Evolutionary conservation across 2,329 filamentous ascomycete genomes (phyloP).

Genomic region (Fusarium albosuccineum): DNA sequence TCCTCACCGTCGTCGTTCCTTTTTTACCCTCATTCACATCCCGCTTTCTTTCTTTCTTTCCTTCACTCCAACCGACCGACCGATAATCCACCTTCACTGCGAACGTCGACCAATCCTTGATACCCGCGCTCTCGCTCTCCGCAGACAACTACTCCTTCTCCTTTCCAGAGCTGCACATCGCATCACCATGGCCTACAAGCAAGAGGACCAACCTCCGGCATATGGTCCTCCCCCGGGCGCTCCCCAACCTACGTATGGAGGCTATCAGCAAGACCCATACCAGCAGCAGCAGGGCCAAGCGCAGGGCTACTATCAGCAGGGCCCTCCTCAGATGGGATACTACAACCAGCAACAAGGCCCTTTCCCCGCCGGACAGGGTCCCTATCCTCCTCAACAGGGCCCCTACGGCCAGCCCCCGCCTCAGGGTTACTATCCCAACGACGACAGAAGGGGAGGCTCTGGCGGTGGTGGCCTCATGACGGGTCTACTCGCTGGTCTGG

Average conservation of each 20-base stretch:
- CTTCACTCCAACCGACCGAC: slow-evolving; percentile 10
- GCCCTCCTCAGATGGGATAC: slow-evolving; percentile 49
- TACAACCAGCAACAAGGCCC: slow-evolving; percentile 50
- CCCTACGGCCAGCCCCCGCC: slow-evolving; percentile 53
- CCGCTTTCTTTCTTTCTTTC: slow-evolving; percentile 8
- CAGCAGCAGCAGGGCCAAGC: slow-evolving; percentile 41
- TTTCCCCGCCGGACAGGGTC: slow-evolving; percentile 51
- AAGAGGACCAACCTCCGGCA: slow-evolving; percentile 62
- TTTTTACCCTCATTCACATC: slow-evolving; percentile 25
- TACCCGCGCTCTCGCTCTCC: slow-evolving; percentile 10
- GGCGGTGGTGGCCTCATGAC: slow-evolving; percentile 54
- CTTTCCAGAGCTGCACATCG: slow-evolving; percentile 16
- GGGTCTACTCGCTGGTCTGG: slow-evolving; percentile 63
- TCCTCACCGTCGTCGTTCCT: slow-evolving; percentile 29
- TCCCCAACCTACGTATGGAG: slow-evolving; percentile 60
- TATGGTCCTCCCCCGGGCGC: slow-evolving; percentile 57
- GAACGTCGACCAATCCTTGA: background rate
- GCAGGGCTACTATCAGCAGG: slow-evolving; percentile 47
- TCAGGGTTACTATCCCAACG: slow-evolving; percentile 54
- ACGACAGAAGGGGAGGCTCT: slow-evolving; percentile 49
- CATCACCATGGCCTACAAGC: slow-evolving; percentile 53
- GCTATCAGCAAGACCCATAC: slow-evolving; percentile 53
- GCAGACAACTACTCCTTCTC: slow-evolving; percentile 6
- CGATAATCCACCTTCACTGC: slow-evolving; percentile 10
- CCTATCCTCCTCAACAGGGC: slow-evolving; percentile 53